phyloP scores from a whole-genome alignment of 1,284 basidiomycete genomes.

The Pholiota adiposa region DNA sequence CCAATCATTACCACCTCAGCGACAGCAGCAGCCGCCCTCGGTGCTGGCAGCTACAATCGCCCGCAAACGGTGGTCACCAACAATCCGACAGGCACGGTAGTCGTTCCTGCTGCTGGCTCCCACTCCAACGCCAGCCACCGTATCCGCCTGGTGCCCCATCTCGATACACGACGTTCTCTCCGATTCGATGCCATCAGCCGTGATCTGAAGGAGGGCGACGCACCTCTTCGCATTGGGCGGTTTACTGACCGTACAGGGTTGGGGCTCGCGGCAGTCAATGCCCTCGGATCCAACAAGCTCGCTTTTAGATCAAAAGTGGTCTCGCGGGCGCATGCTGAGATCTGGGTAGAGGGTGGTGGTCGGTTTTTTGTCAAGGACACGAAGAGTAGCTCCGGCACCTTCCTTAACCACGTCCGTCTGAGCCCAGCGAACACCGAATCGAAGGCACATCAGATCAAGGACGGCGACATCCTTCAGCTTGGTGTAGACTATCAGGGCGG shows the following conservation, averaged over 20 bases:
- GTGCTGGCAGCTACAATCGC: slow-evolving; percentile 18
- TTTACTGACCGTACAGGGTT: slow-evolving; percentile 87
- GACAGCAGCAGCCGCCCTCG: slow-evolving; percentile 27
- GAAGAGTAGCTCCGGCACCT: slow-evolving; percentile 90
- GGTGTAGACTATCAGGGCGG: slow-evolving; percentile 99
- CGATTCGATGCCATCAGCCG: slow-evolving; percentile 93
- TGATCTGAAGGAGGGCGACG: slow-evolving; percentile 73
- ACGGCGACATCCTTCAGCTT: slow-evolving; percentile 94
- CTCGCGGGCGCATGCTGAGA: slow-evolving; percentile 91
- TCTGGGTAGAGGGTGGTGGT: slow-evolving; percentile 75
- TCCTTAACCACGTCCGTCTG: slow-evolving; percentile 93
- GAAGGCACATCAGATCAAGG: slow-evolving; percentile 81
- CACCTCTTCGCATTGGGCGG: slow-evolving; percentile 84
- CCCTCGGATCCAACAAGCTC: slow-evolving; percentile 79
- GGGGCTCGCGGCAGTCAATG: slow-evolving; percentile 69
- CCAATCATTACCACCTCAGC: slow-evolving; percentile 27
- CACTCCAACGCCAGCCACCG: slow-evolving; percentile 40
- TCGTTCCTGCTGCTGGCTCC: slow-evolving; percentile 17
- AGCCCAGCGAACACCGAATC: slow-evolving; percentile 85
- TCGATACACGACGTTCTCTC: slow-evolving; percentile 88
- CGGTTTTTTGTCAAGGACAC: slow-evolving; percentile 93
- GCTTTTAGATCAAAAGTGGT: slow-evolving; percentile 98
- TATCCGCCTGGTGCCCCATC: slow-evolving; percentile 91
- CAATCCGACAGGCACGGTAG: not conserved
- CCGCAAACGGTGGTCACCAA: not conserved